Conservation (phyloP, 352 stramenopile genomes). For the Phytophthora hybrid region DNA sequence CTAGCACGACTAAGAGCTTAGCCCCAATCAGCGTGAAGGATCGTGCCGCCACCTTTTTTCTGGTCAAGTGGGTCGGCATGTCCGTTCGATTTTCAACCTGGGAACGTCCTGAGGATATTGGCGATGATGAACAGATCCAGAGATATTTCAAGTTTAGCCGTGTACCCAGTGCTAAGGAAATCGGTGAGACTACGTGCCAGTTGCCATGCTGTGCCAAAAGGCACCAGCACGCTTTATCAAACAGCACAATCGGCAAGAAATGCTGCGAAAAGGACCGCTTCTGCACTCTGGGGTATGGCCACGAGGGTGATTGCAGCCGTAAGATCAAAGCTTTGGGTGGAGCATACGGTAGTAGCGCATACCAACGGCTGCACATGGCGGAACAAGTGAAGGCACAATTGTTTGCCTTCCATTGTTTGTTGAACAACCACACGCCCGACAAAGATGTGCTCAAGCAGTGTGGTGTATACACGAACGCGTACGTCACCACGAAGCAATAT, state of each 20-base stretch:
- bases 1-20: conserved; percentile 34
- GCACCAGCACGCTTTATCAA: conserved; percentile 70
- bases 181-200: conserved; percentile 85
- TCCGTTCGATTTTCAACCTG: conserved; percentile 90
- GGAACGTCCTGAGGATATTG: conserved; percentile 90
- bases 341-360: conserved; percentile 71
- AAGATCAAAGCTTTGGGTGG: conserved; percentile 78
- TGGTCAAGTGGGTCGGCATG: conserved; percentile 90
- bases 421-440: conserved; percentile 90
- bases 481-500: conserved; percentile 78
- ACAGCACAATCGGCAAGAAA: conserved; percentile 45
- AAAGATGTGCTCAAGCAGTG: conserved; percentile 90
- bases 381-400: conserved; percentile 90
- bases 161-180: conserved; percentile 84
- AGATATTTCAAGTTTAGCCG: conserved; percentile 91
- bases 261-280: conserved; percentile 87
- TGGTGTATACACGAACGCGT: conserved; percentile 83
- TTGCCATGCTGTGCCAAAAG: conserved; percentile 85
- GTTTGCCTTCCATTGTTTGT: conserved; percentile 88
- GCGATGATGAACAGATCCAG: conserved; percentile 89
- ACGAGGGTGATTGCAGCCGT: conserved; percentile 82
- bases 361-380: conserved; percentile 77
- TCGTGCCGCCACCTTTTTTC: conserved; percentile 78
- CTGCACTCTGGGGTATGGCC: conserved; percentile 78
- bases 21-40: conserved; percentile 40